phyloP scores from a whole-genome alignment of 352 stramenopile genomes.

The Thraustochytrium sp. region DNA sequence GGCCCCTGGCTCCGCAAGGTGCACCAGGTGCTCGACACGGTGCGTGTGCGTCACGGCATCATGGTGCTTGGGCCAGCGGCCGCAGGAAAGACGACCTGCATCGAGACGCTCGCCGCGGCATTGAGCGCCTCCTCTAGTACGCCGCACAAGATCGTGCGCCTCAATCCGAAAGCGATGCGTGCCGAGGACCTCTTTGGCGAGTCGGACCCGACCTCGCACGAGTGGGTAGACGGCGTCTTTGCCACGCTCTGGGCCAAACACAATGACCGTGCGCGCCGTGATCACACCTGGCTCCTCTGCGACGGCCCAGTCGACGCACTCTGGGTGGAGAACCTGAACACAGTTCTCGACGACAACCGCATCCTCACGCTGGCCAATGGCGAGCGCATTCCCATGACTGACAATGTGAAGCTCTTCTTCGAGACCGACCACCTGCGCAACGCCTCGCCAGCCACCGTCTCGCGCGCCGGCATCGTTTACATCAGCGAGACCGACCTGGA shows the following conservation, averaged over 20 bases:
- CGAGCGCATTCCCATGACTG: slow-evolving; percentile 86
- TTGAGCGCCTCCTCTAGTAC: slow-evolving; percentile 57
- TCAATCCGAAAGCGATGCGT: slow-evolving; percentile 97
- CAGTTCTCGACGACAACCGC: slow-evolving; percentile 90
- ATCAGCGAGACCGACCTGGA: slow-evolving; percentile 95
- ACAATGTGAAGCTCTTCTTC: slow-evolving; percentile 93
- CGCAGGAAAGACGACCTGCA: slow-evolving; percentile 93
- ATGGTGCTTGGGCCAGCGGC: slow-evolving; percentile 94
- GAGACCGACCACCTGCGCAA: slow-evolving; percentile 88
- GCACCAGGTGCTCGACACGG: slow-evolving; percentile 95
- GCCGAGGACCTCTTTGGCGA: slow-evolving; percentile 96
- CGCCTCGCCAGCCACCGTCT: slow-evolving; percentile 88
- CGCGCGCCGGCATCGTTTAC: slow-evolving; percentile 93
- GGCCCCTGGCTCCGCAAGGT: slow-evolving; percentile 85
- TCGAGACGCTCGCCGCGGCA: slow-evolving; percentile 84
- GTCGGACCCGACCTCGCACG: slow-evolving; percentile 86
- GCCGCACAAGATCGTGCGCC: slow-evolving; percentile 86
- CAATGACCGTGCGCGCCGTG: slow-evolving; percentile 94
- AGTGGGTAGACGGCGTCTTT: slow-evolving; percentile 97
- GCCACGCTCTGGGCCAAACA: slow-evolving; percentile 96
- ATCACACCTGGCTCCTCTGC: slow-evolving; percentile 94
- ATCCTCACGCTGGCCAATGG: slow-evolving; percentile 89
- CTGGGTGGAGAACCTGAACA: slow-evolving; percentile 93
- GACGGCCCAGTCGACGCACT: slow-evolving; percentile 90
- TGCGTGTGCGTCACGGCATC: slow-evolving; percentile 93